These are phyloP conservation scores for Xylaria cubensis DNA, from an alignment of 495 filamentous ascomycete species.

Conservation along the genomic window DNA sequence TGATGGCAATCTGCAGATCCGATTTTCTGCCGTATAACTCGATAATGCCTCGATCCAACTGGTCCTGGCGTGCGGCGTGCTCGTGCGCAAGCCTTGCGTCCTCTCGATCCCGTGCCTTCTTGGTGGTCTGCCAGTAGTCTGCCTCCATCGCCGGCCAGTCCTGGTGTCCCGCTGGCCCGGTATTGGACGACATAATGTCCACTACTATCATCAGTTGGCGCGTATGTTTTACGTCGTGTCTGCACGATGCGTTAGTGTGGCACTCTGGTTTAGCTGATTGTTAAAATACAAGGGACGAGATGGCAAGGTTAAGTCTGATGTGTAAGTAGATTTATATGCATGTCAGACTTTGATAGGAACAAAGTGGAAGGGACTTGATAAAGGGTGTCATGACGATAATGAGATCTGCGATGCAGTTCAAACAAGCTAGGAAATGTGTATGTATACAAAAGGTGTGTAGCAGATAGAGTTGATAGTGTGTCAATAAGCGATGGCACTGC, in stretches of 20 bases:
- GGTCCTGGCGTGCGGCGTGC: constrained; percentile 28
- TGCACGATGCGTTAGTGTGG: constrained; percentile 17
- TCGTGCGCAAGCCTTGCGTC: constrained; percentile 29
- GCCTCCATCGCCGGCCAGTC: constrained; percentile 35
- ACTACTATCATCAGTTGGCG: constrained; percentile 16
- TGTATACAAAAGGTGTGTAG: constrained; percentile 1
- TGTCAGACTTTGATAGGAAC: background rate
- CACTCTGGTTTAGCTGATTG: background rate
- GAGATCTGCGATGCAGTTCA: background rate
- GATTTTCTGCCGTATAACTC: constrained; percentile 31
- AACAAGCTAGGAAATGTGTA: too few species aligned
- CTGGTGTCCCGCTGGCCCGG: constrained; percentile 24
- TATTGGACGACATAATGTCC: constrained; percentile 35
- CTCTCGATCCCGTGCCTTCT: constrained; percentile 29
- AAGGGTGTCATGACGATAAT: background rate
- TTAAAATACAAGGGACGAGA: background rate
- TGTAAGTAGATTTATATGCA: constrained; percentile 7
- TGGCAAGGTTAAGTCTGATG: background rate
- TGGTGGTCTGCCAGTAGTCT: constrained; percentile 32
- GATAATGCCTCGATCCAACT: constrained; percentile 27
- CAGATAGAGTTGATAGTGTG: background rate
- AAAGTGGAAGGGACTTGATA: background rate
- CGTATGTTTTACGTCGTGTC: constrained; percentile 20
- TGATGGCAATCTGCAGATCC: constrained; percentile 27
- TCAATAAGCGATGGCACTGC: background rate